Percentiles rank a stretch among this genome's conserved stretches.
phyloP scores from a whole-genome alignment of 192 early-diverging fungal species.

The Backusella tuberculispora region DNA sequence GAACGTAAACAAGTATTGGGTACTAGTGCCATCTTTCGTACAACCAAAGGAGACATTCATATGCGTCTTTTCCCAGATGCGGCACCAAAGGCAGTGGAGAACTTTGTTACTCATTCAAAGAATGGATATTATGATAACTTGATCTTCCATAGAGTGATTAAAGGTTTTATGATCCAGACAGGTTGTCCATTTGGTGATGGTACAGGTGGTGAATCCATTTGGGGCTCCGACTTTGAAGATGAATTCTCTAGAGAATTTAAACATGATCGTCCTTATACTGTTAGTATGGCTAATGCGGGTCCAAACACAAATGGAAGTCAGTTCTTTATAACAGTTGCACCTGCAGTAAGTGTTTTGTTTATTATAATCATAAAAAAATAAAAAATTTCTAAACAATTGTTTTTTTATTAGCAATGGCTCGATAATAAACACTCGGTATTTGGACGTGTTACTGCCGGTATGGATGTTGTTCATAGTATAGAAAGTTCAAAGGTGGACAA shows the following conservation, averaged over 20 bases:
- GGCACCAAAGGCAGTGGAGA: conserved; percentile 93
- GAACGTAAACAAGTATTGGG: conserved; percentile 67
- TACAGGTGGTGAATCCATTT: conserved; percentile 92
- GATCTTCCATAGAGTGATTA: conserved; percentile 97
- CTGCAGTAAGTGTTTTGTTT: conserved; percentile 68
- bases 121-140: conserved; percentile 90
- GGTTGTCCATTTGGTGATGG: conserved; percentile 90
- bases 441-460: conserved; percentile 86
- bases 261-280: conserved; percentile 89
- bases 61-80: conserved; percentile 87
- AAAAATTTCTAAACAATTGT: no score
- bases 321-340: conserved; percentile 94
- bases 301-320: conserved; percentile 91
- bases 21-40: conserved; percentile 80
- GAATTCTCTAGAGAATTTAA: conserved; percentile 80
- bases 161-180: conserved; percentile 97
- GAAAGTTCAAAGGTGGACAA: conserved; percentile 84
- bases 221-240: conserved; percentile 93
- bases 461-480: conserved; percentile 91
- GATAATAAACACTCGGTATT: conserved; percentile 98
- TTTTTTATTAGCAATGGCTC: conserved; percentile 88
- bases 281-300: conserved; percentile 96
- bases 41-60: conserved; percentile 91
- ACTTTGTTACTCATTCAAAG: conserved; percentile 86
- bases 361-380: neutral